Base-by-base conservation (phyloP, 371 early-diverging fungal species). In the Rhizopus sp. region DNA sequence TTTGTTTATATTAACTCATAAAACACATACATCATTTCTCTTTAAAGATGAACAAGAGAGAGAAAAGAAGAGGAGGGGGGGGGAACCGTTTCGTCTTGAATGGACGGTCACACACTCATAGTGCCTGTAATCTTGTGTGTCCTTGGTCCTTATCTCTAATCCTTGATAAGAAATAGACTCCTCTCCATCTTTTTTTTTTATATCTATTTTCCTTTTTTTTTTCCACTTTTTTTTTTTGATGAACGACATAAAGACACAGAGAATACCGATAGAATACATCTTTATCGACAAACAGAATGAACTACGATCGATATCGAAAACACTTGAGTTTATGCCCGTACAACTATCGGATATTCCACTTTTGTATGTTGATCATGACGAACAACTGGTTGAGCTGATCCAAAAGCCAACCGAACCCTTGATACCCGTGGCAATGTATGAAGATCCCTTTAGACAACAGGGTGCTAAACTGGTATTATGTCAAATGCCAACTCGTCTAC, bases 361-460 rank as follows among this genome's bases (percentile, higher is more conserved):
- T 72, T 39, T 69, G 66, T 29, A 69, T 73, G 15, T 38, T 29
- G 12, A 46, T 6, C 35, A 51, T 7, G 52, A 51, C 29, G 37
- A 38, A 23, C 16, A 51, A 2, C 7, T 39, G 4, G 30, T 8
- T 35, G 50, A 50, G 8, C 13, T 50, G n/a, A 3, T 38, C 16
- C 10, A 48, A 32, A 29, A 38, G 38, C 39, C n/a, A 9, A 2
- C 17, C 0, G 50, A 51, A 6, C 46, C 46, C 7, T 60, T 80
- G 46, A 62, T 67, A 31, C 83, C 83, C 9, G 72, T 68, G 7
- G 74, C 81, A 50, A 66, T 83, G 50, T 83, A 77, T 59, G 67
- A 58, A 45, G 83, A 83, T 57, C 83, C 83, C 9, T 83, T 83
- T 78, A 68, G 75, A 50, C 65, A 69, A 15, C 77, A 81, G 16